These are phyloP conservation scores for Ophiobolus disseminans DNA, from an alignment of 2,329 filamentous ascomycete genomes.

Conservation along the genomic window DNA sequence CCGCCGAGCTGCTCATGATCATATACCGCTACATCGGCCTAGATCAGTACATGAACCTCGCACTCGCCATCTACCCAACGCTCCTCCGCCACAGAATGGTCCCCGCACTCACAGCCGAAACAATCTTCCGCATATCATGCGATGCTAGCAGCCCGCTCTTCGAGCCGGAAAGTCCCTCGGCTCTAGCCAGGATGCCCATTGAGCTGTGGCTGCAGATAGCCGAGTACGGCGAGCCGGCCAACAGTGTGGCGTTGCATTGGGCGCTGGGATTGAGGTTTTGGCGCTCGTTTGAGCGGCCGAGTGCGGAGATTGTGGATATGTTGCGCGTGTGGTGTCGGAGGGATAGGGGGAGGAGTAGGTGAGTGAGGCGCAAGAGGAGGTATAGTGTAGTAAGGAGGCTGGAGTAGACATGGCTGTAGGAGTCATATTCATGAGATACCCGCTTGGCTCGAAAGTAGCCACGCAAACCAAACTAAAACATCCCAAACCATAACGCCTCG, in stretches of 20 bases:
- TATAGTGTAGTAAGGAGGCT: not conserved
- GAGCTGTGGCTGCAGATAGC: conserved; percentile 53
- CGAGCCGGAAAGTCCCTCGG: not conserved
- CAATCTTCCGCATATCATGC: conserved; percentile 32
- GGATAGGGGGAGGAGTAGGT: conserved; percentile 5
- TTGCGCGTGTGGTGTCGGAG: conserved; percentile 26
- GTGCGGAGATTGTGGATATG: conserved; percentile 15
- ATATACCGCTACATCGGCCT: conserved; percentile 52
- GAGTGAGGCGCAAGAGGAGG: not conserved
- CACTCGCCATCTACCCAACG: conserved; percentile 55
- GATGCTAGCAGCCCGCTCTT: conserved; percentile 3
- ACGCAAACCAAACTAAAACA: conserved; percentile 3
- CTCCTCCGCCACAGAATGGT: conserved; percentile 48
- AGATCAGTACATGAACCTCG: conserved; percentile 54
- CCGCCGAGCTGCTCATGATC: conserved; percentile 55
- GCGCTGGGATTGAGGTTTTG: conserved; percentile 30
- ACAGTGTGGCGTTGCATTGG: conserved; percentile 50
- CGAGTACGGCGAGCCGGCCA: conserved; percentile 44
- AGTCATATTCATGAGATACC: conserved; percentile 2
- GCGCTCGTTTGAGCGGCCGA: conserved; percentile 15
- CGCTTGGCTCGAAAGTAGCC: conserved; percentile 1
- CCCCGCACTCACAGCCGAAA: conserved; percentile 35
- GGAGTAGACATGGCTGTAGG: not conserved
- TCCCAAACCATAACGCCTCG: conserved; percentile 17
- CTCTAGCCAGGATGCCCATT: conserved; percentile 39